phyloP scores from a whole-genome alignment of 225 moss, liverwort and hornwort species.

The Polytrichum commune region DNA sequence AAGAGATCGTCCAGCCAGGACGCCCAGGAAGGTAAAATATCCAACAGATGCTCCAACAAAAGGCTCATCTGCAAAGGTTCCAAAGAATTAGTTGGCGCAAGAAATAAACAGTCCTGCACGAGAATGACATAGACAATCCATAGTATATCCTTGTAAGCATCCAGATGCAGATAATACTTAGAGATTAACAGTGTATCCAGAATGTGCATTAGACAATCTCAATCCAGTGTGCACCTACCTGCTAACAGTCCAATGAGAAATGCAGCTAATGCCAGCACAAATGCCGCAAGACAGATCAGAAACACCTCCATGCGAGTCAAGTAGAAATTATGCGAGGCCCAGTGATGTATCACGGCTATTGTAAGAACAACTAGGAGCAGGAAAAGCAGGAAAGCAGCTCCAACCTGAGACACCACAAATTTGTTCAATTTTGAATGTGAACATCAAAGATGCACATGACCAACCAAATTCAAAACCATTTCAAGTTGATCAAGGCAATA shows the following conservation, averaged over 20 bases:
- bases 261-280: conserved; percentile 60
- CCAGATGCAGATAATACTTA: too few species aligned
- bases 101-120: too few species aligned
- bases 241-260: conserved; percentile 64
- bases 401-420: conserved; percentile 32
- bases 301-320: conserved; percentile 60
- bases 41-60: conserved; percentile 74
- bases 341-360: conserved; percentile 64
- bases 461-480: background rate
- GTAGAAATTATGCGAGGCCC: conserved; percentile 74
- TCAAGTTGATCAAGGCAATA: background rate
- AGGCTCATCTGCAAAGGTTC: conserved; percentile 42
- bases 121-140: too few species aligned
- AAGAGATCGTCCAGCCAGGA: conserved; percentile 55
- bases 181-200: too few species aligned
- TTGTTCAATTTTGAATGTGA: too few species aligned
- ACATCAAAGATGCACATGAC: too few species aligned
- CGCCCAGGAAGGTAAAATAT: conserved; percentile 53
- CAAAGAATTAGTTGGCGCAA: too few species aligned
- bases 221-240: conserved; percentile 17
- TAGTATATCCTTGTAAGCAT: too few species aligned
- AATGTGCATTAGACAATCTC: too few species aligned
- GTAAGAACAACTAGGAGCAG: conserved; percentile 48
- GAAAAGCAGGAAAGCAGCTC: conserved; percentile 60
- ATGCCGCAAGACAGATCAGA: conserved; percentile 52